Conservation (phyloP, 1,139 yeast genomes). For the Yamadazyma taylorii region DNA sequence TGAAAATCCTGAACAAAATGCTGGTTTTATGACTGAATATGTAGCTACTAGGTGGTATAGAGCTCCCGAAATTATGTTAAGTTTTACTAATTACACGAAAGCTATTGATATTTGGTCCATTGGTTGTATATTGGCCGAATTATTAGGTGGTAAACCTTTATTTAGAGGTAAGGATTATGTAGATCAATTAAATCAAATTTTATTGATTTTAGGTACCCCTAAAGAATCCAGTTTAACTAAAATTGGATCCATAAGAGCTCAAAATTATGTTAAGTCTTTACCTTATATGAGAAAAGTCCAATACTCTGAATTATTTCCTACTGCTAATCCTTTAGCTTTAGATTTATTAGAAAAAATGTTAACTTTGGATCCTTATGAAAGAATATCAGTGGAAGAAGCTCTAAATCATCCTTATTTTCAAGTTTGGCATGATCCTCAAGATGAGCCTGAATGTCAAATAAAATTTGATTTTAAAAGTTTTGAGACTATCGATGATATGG, state of each 20-base stretch:
- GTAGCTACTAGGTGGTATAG: slow-evolving; percentile 98
- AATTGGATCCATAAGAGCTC: slow-evolving; percentile 88
- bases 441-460: slow-evolving; percentile 82
- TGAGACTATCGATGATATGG: slow-evolving; percentile 83
- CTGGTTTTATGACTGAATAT: slow-evolving; percentile 91
- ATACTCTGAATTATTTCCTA: slow-evolving; percentile 70
- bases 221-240: slow-evolving; percentile 76
- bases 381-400: slow-evolving; percentile 90
- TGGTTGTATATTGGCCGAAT: slow-evolving; percentile 93
- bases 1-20: slow-evolving; percentile 78
- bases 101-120: slow-evolving; percentile 98
- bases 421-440: slow-evolving; percentile 96
- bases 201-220: slow-evolving; percentile 88
- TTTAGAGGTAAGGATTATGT: slow-evolving; percentile 95
- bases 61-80: slow-evolving; percentile 96
- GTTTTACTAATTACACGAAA: slow-evolving; percentile 89
- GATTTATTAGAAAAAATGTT: slow-evolving; percentile 82
- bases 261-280: slow-evolving; percentile 83
- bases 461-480: slow-evolving; percentile 84
- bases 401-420: slow-evolving; percentile 83
- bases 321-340: slow-evolving; percentile 83
- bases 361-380: slow-evolving; percentile 79
- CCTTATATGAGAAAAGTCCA: slow-evolving; percentile 84
- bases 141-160: slow-evolving; percentile 87
- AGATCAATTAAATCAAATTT: slow-evolving; percentile 87